Conservation (phyloP, 768 basidiomycete genomes). For the Pleurotus tuoliensis region DNA sequence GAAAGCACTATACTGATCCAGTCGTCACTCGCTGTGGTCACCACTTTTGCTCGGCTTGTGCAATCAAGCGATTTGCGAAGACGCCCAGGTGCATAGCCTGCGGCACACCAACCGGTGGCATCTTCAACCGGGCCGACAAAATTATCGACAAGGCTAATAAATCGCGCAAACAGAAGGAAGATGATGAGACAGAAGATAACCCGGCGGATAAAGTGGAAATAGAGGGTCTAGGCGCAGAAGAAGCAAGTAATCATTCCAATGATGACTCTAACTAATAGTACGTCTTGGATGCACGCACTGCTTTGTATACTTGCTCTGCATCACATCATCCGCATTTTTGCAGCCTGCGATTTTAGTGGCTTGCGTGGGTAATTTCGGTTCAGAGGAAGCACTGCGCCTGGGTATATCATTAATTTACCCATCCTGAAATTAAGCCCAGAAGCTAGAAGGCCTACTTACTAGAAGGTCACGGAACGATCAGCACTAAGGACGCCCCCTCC, state of each 20-base stretch:
- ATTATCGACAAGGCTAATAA: constrained; percentile 84
- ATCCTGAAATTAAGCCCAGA: no score
- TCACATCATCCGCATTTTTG: no score
- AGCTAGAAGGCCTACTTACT: no score
- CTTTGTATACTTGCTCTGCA: no score
- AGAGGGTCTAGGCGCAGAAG: constrained; percentile 46
- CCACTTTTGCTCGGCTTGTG: constrained; percentile 94
- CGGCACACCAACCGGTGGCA: constrained; percentile 87
- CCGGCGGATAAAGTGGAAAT: constrained; percentile 47
- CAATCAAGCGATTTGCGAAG: constrained; percentile 90
- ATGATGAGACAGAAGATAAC: constrained; percentile 39
- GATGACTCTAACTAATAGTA: constrained; percentile 24
- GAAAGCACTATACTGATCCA: constrained; percentile 92
- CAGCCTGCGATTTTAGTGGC: no score
- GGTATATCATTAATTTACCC: no score
- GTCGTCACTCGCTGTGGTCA: constrained; percentile 96
- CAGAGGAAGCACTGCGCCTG: no score
- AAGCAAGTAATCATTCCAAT: constrained; percentile 28
- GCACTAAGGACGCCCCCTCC: background rate
- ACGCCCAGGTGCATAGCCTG: constrained; percentile 96
- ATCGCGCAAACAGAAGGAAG: constrained; percentile 53
- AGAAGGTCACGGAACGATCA: background rate
- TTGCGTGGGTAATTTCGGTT: no score
- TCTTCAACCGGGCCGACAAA: constrained; percentile 95
- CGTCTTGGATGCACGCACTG: background rate